Conservation (phyloP, 352 stramenopile species). For the Phytophthora kernoviae region DNA sequence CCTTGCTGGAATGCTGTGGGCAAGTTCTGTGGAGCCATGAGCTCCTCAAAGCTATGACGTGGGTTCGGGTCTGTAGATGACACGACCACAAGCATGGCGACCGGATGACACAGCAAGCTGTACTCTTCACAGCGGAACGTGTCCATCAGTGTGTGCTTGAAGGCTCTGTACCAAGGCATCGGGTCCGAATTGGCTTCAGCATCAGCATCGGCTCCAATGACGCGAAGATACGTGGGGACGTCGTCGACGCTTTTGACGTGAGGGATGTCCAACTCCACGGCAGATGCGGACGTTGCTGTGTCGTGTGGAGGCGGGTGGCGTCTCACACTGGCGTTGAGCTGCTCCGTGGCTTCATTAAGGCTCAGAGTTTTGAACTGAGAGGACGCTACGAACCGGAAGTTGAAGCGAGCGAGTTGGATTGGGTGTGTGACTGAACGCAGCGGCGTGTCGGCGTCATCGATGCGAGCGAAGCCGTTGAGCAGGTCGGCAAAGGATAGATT, state of each 20-base stretch:
- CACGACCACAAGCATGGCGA: conserved; percentile 77
- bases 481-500: conserved; percentile 74
- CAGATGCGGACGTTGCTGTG: conserved; percentile 13
- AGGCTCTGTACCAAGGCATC: conserved; percentile 83
- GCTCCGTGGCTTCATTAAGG: conserved; percentile 53
- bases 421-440: conserved; percentile 79
- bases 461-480: conserved; percentile 72
- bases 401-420: conserved; percentile 64
- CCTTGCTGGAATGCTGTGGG: conserved; percentile 70
- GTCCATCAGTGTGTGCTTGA: conserved; percentile 80
- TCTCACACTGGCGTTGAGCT: conserved; percentile 71
- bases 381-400: conserved; percentile 76
- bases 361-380: conserved; percentile 54
- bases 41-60: conserved; percentile 74
- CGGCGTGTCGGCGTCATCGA: conserved; percentile 68
- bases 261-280: conserved; percentile 72
- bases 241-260: conserved; percentile 61
- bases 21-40: conserved; percentile 51
- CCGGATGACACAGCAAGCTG: conserved; percentile 74
- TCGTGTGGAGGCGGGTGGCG: conserved; percentile 47
- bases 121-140: conserved; percentile 86
- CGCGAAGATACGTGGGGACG: conserved; percentile 67
- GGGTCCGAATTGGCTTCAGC: conserved; percentile 43
- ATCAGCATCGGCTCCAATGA: conserved; percentile 49
- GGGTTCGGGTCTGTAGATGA: conserved; percentile 86